Percentiles rank a stretch among this genome's conserved stretches.
phyloP scores from a whole-genome alignment of 176 grass and related monocot genomes.

The Neostapfia colusana region DNA sequence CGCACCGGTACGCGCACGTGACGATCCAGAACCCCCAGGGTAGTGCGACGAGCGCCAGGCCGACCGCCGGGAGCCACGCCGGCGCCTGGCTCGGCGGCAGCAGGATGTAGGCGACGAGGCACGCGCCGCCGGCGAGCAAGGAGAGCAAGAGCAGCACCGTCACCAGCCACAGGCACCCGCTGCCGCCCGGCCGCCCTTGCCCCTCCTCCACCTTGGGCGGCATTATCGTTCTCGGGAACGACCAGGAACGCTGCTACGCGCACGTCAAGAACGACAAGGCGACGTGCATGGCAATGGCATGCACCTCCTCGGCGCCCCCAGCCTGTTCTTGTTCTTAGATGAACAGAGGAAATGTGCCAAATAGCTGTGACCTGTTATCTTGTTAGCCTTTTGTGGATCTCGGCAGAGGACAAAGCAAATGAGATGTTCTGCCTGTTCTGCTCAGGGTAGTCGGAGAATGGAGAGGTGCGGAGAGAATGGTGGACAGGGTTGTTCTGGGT shows the following conservation, averaged over 20 bases:
- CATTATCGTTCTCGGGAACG: not conserved
- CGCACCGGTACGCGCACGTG: conserved; percentile 51
- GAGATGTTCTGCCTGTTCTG: not conserved
- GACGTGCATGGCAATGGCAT: conserved; percentile 19
- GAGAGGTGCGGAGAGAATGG: conserved; percentile 47
- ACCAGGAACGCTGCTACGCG: too few relatives aligned
- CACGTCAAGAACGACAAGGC: not conserved
- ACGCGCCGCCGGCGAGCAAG: conserved; percentile 55
- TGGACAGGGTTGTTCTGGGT: conserved; percentile 16
- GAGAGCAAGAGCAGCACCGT: conserved; percentile 47
- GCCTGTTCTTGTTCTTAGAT: conserved; percentile 14
- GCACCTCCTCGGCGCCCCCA: not conserved
- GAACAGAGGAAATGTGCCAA: conserved; percentile 6
- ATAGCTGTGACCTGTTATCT: conserved; percentile 45
- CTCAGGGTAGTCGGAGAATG: not conserved
- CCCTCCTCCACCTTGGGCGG: conserved; percentile 13
- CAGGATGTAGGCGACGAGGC: conserved; percentile 52
- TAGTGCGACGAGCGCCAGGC: conserved; percentile 50
- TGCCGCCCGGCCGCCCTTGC: not conserved
- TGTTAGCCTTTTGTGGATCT: conserved; percentile 41
- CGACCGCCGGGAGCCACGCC: conserved; percentile 49
- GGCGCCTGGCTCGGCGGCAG: conserved; percentile 43
- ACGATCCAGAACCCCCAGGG: conserved; percentile 67
- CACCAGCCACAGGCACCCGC: conserved; percentile 51
- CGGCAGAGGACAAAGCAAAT: conserved; percentile 15